A percentile compares a stretch with the other conserved stretches of the same genome.
phyloP scores from a whole-genome alignment of 345 rosid genomes.

The Aquilaria yunnanensis region DNA sequence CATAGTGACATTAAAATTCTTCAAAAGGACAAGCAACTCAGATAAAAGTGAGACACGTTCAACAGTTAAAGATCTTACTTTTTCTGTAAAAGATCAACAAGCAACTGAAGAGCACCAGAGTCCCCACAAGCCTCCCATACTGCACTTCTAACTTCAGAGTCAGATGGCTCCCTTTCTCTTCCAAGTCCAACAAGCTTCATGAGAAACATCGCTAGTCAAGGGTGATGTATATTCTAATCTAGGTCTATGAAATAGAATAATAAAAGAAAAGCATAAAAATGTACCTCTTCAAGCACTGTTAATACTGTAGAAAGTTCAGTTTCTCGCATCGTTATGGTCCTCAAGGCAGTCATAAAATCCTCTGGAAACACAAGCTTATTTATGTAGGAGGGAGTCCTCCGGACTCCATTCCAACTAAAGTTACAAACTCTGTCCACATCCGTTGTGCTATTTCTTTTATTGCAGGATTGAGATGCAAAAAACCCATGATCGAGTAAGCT shows the following conservation, averaged over 20 bases:
- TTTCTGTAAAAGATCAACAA: slow-evolving; percentile 77
- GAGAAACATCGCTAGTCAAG: slow-evolving; percentile 9
- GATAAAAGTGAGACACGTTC: too few relatives aligned
- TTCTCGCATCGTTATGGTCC: slow-evolving; percentile 80
- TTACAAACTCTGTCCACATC: slow-evolving; percentile 25
- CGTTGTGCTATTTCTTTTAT: slow-evolving; percentile 19
- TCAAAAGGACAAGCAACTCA: too few relatives aligned
- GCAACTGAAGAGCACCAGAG: slow-evolving; percentile 88
- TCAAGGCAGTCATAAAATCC: slow-evolving; percentile 67
- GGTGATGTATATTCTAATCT: slow-evolving; percentile 7
- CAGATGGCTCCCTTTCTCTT: slow-evolving; percentile 59
- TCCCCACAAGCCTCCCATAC: slow-evolving; percentile 95
- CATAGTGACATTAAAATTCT: too few relatives aligned
- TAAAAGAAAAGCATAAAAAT: slow-evolving; percentile 1
- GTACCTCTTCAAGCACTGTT: slow-evolving; percentile 79
- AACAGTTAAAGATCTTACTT: slow-evolving; percentile 33
- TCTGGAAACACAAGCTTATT: slow-evolving; percentile 80
- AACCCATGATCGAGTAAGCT: slow-evolving; percentile 56
- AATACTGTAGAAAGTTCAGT: slow-evolving; percentile 65
- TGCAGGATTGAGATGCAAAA: slow-evolving; percentile 37
- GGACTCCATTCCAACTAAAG: slow-evolving; percentile 95
- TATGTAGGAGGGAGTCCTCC: slow-evolving; percentile 62
- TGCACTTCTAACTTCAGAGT: slow-evolving; percentile 79
- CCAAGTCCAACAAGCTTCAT: slow-evolving; percentile 61
- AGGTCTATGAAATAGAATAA: background rate